A percentile compares a stretch with the other conserved stretches of the same genome.
Conservation (phyloP, 1,284 basidiomycete genomes). For the Schizophyllum commune region DNA sequence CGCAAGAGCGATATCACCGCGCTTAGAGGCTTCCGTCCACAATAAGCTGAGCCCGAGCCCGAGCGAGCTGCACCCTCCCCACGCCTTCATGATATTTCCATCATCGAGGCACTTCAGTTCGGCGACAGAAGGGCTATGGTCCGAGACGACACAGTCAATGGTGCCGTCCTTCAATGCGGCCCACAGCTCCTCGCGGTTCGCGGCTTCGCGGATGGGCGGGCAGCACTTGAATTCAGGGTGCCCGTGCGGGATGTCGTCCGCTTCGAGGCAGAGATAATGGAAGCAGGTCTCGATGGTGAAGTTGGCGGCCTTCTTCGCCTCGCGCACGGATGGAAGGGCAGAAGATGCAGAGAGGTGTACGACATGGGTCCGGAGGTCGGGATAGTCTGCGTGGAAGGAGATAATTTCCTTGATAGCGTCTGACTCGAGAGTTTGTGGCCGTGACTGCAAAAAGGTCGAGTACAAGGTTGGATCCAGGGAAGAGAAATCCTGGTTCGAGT, state of each 20-base stretch:
- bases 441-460: slow-evolving; percentile 75
- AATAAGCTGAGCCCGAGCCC: slow-evolving; percentile 77
- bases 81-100: slow-evolving; percentile 80
- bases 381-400: slow-evolving; percentile 51
- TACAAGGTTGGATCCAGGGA: slow-evolving; percentile 50
- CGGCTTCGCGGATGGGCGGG: slow-evolving; percentile 77
- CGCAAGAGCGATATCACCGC: slow-evolving; percentile 46
- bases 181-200: slow-evolving; percentile 73
- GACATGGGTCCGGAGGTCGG: slow-evolving; percentile 78
- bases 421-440: slow-evolving; percentile 71
- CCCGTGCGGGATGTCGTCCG: slow-evolving; percentile 59
- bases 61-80: slow-evolving; percentile 88
- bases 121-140: slow-evolving; percentile 85
- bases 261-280: slow-evolving; percentile 78
- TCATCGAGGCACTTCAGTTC: slow-evolving; percentile 76
- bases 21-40: slow-evolving; percentile 70
- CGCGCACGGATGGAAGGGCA: slow-evolving; percentile 69
- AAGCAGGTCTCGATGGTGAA: slow-evolving; percentile 92
- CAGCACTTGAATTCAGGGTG: slow-evolving; percentile 88
- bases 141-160: slow-evolving; percentile 88
- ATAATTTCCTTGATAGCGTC: slow-evolving; percentile 75
- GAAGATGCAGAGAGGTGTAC: slow-evolving; percentile 85
- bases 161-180: slow-evolving; percentile 71
- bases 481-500: background rate
- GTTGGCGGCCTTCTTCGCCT: slow-evolving; percentile 59